Conservation (phyloP, 768 basidiomycete genomes). For the Agaricus subrufescens region DNA sequence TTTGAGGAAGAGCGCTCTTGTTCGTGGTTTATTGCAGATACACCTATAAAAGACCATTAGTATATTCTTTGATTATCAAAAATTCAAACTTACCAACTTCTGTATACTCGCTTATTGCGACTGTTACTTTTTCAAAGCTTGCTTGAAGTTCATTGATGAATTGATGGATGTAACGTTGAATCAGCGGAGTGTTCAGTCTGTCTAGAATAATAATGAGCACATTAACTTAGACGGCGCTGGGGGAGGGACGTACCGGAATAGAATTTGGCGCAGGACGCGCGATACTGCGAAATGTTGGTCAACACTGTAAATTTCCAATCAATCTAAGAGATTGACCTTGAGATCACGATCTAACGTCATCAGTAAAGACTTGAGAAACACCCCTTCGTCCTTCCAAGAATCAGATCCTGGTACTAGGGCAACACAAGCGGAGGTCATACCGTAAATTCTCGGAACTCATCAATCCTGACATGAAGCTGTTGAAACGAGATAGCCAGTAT, state of each 20-base stretch:
- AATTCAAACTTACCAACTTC: not conserved
- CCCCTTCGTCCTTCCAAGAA: not conserved
- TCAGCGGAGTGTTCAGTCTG: conserved; percentile 4
- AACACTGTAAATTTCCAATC: not conserved
- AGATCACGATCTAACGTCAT: not conserved
- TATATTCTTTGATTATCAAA: not conserved
- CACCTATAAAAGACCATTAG: not conserved
- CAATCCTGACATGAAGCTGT: not conserved
- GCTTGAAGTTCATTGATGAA: not conserved
- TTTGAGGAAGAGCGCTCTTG: not conserved
- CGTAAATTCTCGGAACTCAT: conserved; percentile 6
- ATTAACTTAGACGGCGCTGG: not conserved
- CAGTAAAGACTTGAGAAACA: not conserved
- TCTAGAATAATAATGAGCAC: not conserved
- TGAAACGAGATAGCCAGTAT: not conserved
- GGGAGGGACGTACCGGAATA: not conserved
- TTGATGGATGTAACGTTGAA: conserved; percentile 7
- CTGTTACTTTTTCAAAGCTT: not conserved
- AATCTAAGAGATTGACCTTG: not conserved
- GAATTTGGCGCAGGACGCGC: conserved; percentile 1
- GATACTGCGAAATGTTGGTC: not conserved
- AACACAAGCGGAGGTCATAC: not conserved
- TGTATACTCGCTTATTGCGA: not conserved
- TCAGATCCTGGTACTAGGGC: not conserved
- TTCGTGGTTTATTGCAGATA: conserved; percentile 1